Conservation (phyloP, 2,329 filamentous ascomycete genomes). For the Penicillium decumbens region DNA sequence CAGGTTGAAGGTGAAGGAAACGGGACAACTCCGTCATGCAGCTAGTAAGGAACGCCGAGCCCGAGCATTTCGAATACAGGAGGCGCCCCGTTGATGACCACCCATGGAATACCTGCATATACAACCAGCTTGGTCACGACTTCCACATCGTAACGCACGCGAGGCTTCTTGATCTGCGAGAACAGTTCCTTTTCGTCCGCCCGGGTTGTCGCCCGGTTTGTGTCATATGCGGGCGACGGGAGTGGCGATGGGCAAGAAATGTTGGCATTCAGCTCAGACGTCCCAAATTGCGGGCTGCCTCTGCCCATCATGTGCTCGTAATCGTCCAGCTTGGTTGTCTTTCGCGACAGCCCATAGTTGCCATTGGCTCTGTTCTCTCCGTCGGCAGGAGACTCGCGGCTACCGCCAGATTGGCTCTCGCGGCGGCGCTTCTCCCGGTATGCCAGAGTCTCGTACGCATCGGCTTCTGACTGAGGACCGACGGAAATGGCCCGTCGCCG, state of each 20-base stretch:
- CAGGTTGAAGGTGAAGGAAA: background rate
- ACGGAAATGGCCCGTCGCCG: conserved; percentile 77
- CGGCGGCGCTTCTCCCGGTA: conserved; percentile 70
- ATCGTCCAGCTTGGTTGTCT: conserved; percentile 53
- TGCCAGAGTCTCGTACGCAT: conserved; percentile 91
- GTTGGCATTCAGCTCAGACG: conserved; percentile 29
- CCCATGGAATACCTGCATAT: conserved; percentile 81
- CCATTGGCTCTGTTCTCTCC: conserved; percentile 24
- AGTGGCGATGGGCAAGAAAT: conserved; percentile 22
- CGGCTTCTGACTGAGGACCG: conserved; percentile 90
- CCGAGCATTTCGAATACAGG: conserved; percentile 59
- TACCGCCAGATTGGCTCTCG: conserved; percentile 52
- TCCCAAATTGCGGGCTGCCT: conserved; percentile 47
- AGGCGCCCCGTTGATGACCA: conserved; percentile 71
- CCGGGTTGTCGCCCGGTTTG: conserved; percentile 40
- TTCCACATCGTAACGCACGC: conserved; percentile 96
- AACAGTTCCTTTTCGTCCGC: conserved; percentile 74
- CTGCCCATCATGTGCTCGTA: conserved; percentile 72
- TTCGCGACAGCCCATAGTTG: conserved; percentile 40
- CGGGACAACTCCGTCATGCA: background rate
- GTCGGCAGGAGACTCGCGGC: conserved; percentile 26
- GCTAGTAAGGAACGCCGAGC: conserved; percentile 19
- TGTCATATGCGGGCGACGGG: conserved; percentile 29
- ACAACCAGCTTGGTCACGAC: conserved; percentile 95
- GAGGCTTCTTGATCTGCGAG: conserved; percentile 72